Percentiles rank a stretch among this genome's conserved stretches.
phyloP scores from a whole-genome alignment of 1,139 yeast genomes.

The Kodamaea sp. region DNA sequence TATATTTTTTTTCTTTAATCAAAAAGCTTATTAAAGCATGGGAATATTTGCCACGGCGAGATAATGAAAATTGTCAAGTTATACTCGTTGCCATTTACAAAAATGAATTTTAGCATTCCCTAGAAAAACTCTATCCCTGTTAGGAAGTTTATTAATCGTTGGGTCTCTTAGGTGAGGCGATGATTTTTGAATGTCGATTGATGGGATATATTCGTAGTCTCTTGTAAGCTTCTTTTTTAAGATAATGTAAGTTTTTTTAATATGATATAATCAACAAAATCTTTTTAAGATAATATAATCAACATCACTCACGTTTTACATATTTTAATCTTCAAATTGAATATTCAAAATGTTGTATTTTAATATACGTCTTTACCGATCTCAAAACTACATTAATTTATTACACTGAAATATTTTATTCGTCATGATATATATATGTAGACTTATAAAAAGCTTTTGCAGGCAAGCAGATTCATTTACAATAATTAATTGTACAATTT shows the following conservation, averaged over 20 bases:
- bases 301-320: too few species aligned
- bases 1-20: slow-evolving; percentile 41
- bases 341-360: too few species aligned
- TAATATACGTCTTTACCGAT: too few species aligned
- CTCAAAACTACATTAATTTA: too few species aligned
- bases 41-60: slow-evolving; percentile 73
- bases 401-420: too few species aligned
- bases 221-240: slow-evolving; percentile 1
- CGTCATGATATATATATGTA: too few species aligned
- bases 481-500: too few species aligned
- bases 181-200: slow-evolving; percentile 60
- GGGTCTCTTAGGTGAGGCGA: slow-evolving; percentile 49
- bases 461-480: too few species aligned
- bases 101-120: slow-evolving; percentile 40
- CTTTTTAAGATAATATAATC: too few species aligned
- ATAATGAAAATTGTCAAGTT: slow-evolving; percentile 59
- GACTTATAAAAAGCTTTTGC: too few species aligned
- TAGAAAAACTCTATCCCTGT: slow-evolving; percentile 46
- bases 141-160: slow-evolving; percentile 59
- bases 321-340: too few species aligned
- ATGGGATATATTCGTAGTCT: slow-evolving; percentile 46
- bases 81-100: slow-evolving; percentile 60
- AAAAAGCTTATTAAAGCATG: slow-evolving; percentile 50
- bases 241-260: neutral
- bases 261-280: neutral